Percentiles rank a stretch among this genome's conserved stretches.
These are phyloP conservation scores for Corynespora cassiicola DNA, from an alignment of 2,329 filamentous ascomycete genomes.

Conservation along the genomic window DNA sequence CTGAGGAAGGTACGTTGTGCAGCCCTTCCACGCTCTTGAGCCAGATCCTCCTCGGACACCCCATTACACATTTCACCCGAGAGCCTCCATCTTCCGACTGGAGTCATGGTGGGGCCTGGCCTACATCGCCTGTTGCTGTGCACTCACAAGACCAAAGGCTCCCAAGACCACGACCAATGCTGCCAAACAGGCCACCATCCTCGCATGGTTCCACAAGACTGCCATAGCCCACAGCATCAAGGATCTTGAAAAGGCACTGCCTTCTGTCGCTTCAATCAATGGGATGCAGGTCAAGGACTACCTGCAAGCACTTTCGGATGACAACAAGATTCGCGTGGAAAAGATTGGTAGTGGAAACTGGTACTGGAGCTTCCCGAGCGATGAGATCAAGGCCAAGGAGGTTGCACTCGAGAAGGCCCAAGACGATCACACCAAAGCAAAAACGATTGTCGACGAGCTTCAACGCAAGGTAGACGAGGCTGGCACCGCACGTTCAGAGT, in stretches of 20 bases:
- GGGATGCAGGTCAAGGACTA: constrained; percentile 73
- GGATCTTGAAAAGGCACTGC: constrained; percentile 70
- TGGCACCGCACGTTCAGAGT: constrained; percentile 45
- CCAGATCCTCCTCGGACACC: too few species aligned
- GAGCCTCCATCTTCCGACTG: too few species aligned
- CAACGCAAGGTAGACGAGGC: constrained; percentile 48
- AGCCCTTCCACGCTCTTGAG: too few species aligned
- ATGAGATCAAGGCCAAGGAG: constrained; percentile 59
- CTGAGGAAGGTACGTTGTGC: constrained; percentile 22
- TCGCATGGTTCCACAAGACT: constrained; percentile 66
- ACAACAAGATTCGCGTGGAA: constrained; percentile 68
- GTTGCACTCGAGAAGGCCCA: constrained; percentile 43
- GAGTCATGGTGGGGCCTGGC: too few species aligned
- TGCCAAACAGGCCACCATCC: constrained; percentile 64
- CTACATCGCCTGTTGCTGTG: too few species aligned
- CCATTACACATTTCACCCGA: too few species aligned
- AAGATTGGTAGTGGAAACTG: constrained; percentile 76
- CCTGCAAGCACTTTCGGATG: constrained; percentile 66
- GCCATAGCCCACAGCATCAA: constrained; percentile 70
- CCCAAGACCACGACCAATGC: constrained; percentile 64
- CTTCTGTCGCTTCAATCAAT: constrained; percentile 67
- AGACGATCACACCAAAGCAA: constrained; percentile 46
- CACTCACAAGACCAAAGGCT: constrained; percentile 43
- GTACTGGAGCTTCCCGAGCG: constrained; percentile 72
- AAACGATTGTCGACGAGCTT: constrained; percentile 43